These are phyloP conservation scores for Diutina ranongensis DNA, from an alignment of 1,139 yeast genomes.

Conservation along the genomic window DNA sequence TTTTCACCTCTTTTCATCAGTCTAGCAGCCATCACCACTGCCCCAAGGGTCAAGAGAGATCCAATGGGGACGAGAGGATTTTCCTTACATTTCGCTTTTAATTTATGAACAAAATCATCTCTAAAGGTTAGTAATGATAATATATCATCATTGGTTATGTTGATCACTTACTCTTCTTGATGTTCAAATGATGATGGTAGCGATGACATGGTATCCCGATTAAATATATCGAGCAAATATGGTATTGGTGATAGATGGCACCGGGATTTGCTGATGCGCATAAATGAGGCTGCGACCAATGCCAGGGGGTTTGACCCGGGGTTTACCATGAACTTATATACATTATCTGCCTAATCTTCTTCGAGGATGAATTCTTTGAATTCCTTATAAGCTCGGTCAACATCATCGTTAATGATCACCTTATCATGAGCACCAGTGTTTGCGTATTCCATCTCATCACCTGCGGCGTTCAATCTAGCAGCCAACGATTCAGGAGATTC, in stretches of 20 bases:
- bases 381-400: conserved; percentile 77
- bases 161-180: conserved; percentile 3
- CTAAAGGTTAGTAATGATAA: conserved; percentile 11
- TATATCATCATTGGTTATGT: too few relatives aligned
- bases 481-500: conserved; percentile 77
- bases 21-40: conserved; percentile 67
- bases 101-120: conserved; percentile 14
- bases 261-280: neutral
- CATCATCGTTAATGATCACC: conserved; percentile 80
- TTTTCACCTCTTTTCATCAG: conserved; percentile 67
- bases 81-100: conserved; percentile 37
- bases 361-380: conserved; percentile 61
- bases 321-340: too few relatives aligned
- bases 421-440: conserved; percentile 86
- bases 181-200: conserved; percentile 3
- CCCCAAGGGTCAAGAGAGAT: conserved; percentile 65
- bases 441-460: conserved; percentile 80
- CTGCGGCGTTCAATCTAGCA: conserved; percentile 79
- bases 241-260: too few relatives aligned
- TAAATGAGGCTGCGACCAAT: neutral
- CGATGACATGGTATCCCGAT: neutral
- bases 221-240: too few relatives aligned
- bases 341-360: conserved; percentile 8
- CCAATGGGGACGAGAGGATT: conserved; percentile 82
- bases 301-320: neutral